Evolutionary conservation across 371 early-diverging fungal genomes (phyloP).

Genomic region (Lichtheimia ornata): DNA sequence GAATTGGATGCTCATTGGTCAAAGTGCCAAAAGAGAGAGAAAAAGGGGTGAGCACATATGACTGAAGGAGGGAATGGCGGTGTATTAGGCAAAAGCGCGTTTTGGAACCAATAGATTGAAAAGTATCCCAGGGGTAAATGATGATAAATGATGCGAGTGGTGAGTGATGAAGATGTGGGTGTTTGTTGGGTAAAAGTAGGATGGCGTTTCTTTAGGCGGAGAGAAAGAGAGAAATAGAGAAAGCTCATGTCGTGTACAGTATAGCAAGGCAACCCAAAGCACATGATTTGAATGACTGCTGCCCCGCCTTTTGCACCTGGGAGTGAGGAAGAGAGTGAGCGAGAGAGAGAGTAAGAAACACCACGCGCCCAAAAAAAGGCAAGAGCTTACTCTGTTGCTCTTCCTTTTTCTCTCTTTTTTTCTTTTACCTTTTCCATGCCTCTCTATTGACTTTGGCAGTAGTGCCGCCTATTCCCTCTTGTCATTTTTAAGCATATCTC

Average conservation of each 20-base stretch:
- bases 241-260: neutral
- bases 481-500: constrained; percentile 7
- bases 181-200: too few relatives aligned
- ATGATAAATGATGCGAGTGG: too few relatives aligned
- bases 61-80: constrained; percentile 1
- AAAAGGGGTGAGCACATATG: neutral
- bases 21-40: neutral
- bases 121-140: too few relatives aligned
- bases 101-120: too few relatives aligned
- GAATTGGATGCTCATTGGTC: constrained; percentile 3
- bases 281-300: constrained; percentile 1
- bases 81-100: neutral
- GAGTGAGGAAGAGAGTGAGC: neutral
- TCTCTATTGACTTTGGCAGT: neutral
- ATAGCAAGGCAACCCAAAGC: neutral
- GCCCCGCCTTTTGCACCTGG: neutral
- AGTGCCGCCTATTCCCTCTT: constrained; percentile 1
- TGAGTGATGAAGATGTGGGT: too few relatives aligned
- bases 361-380: constrained; percentile 6
- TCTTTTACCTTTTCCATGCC: neutral
- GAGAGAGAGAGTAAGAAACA: neutral
- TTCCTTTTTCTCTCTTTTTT: constrained; percentile 12
- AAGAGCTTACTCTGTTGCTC: constrained; percentile 10
- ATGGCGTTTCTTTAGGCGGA: too few relatives aligned
- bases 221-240: too few relatives aligned